Conservation (phyloP, 2,329 filamentous ascomycete genomes). For the Microdochium trichocladiopsis region DNA sequence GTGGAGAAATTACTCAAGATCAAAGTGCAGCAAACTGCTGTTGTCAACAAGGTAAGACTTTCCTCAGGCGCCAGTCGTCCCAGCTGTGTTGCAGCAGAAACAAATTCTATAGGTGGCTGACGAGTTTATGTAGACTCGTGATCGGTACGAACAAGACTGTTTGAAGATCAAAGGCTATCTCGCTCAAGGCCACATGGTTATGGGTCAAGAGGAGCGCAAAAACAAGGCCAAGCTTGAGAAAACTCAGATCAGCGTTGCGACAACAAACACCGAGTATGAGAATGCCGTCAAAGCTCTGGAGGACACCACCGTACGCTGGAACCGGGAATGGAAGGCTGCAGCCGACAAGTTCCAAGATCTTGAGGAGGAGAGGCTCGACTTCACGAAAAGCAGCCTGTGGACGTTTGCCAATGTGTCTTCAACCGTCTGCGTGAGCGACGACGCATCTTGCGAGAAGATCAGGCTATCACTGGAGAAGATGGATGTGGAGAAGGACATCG, state of each 20-base stretch:
- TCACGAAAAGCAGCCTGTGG: slow-evolving; percentile 96
- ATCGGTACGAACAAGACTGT: slow-evolving; percentile 95
- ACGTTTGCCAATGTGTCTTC: slow-evolving; percentile 96
- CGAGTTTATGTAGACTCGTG: slow-evolving; percentile 72
- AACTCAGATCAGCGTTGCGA: slow-evolving; percentile 90
- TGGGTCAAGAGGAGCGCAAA: slow-evolving; percentile 97
- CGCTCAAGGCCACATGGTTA: slow-evolving; percentile 98
- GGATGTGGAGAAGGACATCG: slow-evolving; percentile 94
- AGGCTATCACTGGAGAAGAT: slow-evolving; percentile 87
- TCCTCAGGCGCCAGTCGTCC: no score
- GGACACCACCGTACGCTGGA: slow-evolving; percentile 93
- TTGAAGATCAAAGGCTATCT: slow-evolving; percentile 98
- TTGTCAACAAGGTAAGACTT: slow-evolving; percentile 75
- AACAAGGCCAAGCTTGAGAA: slow-evolving; percentile 99
- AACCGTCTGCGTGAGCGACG: slow-evolving; percentile 95
- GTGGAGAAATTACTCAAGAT: slow-evolving; percentile 92
- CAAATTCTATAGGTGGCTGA: no score
- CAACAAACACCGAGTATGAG: slow-evolving; percentile 90
- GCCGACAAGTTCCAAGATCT: slow-evolving; percentile 99
- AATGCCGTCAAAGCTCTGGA: slow-evolving; percentile 86
- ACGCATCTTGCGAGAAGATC: slow-evolving; percentile 94
- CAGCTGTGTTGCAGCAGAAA: no score
- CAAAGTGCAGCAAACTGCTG: slow-evolving; percentile 84
- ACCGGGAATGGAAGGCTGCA: slow-evolving; percentile 95
- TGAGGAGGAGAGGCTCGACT: slow-evolving; percentile 94